Conservation (phyloP, 1,284 basidiomycete genomes). For the Violaceomyces palustris region DNA sequence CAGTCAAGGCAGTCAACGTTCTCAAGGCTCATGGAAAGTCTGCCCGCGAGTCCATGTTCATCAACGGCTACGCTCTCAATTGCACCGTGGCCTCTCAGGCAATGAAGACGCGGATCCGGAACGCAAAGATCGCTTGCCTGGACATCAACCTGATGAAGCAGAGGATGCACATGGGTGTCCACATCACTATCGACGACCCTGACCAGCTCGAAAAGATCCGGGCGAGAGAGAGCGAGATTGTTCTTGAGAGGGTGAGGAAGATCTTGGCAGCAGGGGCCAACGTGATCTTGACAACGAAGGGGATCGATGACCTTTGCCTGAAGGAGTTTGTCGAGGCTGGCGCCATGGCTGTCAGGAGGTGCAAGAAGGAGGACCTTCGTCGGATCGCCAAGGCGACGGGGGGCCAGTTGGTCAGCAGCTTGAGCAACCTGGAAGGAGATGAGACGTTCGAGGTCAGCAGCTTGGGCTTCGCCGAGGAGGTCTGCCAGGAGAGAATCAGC, state of each 20-base stretch:
- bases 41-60: conserved; percentile 87
- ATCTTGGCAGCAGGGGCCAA: conserved; percentile 94
- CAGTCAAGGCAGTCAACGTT: conserved; percentile 99
- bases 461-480: conserved; percentile 88
- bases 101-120: conserved; percentile 91
- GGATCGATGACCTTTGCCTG: conserved; percentile 94
- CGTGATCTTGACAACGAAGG: conserved; percentile 95
- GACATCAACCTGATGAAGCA: conserved; percentile 98
- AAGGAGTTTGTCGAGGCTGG: conserved; percentile 99
- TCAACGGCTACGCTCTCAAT: conserved; percentile 96
- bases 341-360: conserved; percentile 95
- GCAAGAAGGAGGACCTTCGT: conserved; percentile 93
- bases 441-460: conserved; percentile 91
- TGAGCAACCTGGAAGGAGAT: conserved; percentile 95
- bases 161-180: conserved; percentile 95
- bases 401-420: conserved; percentile 82
- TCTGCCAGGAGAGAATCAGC: conserved; percentile 92
- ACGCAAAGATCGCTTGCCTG: conserved; percentile 95
- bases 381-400: conserved; percentile 97
- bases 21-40: conserved; percentile 97
- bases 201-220: conserved; percentile 95
- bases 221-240: conserved; percentile 90
- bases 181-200: conserved; percentile 95
- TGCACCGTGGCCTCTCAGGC: conserved; percentile 99
- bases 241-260: conserved; percentile 90